A percentile compares a stretch with the other conserved stretches of the same genome.
phyloP scores from a whole-genome alignment of 202 grass and related monocot genomes.

The Hordeum pubiflorum region DNA sequence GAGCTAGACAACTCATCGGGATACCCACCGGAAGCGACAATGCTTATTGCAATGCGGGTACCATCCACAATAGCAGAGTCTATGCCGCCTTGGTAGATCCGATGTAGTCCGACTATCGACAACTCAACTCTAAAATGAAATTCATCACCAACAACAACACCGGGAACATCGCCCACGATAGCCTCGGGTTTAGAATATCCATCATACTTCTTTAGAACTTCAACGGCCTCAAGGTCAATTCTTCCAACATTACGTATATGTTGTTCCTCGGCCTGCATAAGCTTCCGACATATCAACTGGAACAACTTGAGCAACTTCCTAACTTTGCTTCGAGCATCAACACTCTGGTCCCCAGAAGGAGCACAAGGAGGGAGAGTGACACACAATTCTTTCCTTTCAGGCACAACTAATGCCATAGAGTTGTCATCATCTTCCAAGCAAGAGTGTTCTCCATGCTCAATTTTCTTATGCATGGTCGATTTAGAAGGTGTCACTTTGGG shows the following conservation, averaged over 20 bases:
- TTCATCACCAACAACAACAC: slow-evolving; percentile 82
- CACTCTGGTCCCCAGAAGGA: slow-evolving; percentile 32
- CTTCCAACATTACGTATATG: slow-evolving; percentile 26
- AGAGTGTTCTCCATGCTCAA: slow-evolving; percentile 26
- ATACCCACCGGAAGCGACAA: slow-evolving; percentile 83
- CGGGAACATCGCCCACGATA: slow-evolving; percentile 57
- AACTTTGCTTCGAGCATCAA: slow-evolving; percentile 48
- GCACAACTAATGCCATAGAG: slow-evolving; percentile 22
- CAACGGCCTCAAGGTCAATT: slow-evolving; percentile 42
- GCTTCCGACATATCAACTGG: slow-evolving; percentile 51
- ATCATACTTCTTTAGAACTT: slow-evolving; percentile 43
- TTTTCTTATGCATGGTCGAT: neutral
- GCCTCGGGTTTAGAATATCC: slow-evolving; percentile 33
- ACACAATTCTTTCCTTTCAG: slow-evolving; percentile 30
- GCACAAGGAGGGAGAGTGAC: slow-evolving; percentile 37
- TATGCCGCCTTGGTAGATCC: slow-evolving; percentile 60
- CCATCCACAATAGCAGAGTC: slow-evolving; percentile 40
- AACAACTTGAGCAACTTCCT: slow-evolving; percentile 57
- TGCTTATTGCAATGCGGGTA: slow-evolving; percentile 55
- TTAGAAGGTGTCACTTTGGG: neutral
- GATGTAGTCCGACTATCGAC: slow-evolving; percentile 66
- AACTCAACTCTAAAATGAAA: slow-evolving; percentile 78
- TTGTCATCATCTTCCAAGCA: slow-evolving; percentile 21
- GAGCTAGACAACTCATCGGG: slow-evolving; percentile 67
- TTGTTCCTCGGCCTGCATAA: slow-evolving; percentile 59